Conservation (phyloP, 2,329 filamentous ascomycete species). For the Lasiodiplodia gonubiensis region DNA sequence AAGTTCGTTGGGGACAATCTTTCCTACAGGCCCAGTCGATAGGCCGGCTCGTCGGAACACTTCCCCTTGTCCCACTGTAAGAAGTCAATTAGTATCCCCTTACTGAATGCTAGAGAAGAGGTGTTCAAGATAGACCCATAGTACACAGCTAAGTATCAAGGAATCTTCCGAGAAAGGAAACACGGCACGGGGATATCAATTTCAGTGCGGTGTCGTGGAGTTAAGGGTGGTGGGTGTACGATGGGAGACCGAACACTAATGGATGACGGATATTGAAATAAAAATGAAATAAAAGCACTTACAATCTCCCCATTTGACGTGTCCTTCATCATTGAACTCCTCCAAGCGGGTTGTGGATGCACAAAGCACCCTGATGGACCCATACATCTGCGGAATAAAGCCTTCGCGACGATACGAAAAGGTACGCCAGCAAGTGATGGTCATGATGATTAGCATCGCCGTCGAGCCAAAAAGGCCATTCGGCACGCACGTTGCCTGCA, state of each 20-base stretch:
- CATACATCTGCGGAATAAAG: conserved; percentile 44
- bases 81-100: background rate
- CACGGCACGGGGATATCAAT: too few relatives aligned
- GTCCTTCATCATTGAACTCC: conserved; percentile 32
- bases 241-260: too few relatives aligned
- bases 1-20: background rate
- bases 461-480: conserved; percentile 35
- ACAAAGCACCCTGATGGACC: conserved; percentile 39
- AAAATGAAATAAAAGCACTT: background rate
- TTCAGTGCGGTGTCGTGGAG: background rate
- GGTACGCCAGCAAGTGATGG: conserved; percentile 39
- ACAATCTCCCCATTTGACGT: background rate
- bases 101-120: background rate
- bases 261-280: background rate
- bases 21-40: background rate
- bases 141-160: background rate
- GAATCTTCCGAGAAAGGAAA: too few relatives aligned
- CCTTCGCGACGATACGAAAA: conserved; percentile 41
- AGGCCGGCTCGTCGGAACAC: background rate
- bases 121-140: too few relatives aligned
- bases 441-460: conserved; percentile 39
- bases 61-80: background rate
- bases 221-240: background rate
- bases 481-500: background rate
- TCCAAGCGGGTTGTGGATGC: conserved; percentile 38